These are phyloP conservation scores for Endothia cerciana DNA, from an alignment of 2,329 filamentous ascomycete species.

Conservation along the genomic window DNA sequence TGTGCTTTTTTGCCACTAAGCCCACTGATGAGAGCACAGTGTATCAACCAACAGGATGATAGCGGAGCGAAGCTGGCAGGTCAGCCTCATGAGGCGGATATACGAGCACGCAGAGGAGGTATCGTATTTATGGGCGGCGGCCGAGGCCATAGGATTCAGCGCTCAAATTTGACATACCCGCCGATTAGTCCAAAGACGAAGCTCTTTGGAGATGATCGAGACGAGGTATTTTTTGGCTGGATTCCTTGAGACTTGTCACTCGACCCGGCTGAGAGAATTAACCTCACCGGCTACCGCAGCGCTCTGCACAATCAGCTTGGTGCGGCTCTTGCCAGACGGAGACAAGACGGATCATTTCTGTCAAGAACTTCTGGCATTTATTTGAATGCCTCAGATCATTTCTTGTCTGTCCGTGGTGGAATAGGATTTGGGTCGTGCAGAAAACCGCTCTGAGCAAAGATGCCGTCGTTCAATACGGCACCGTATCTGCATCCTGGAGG, in stretches of 20 bases:
- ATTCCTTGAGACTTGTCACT: background rate
- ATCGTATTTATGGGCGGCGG: conserved; percentile 25
- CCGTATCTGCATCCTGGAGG: background rate
- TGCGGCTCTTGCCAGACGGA: conserved; percentile 6
- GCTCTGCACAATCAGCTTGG: conserved; percentile 6
- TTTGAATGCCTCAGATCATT: conserved; percentile 15
- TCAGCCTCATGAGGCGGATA: conserved; percentile 17
- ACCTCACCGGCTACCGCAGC: background rate
- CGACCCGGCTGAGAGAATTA: background rate
- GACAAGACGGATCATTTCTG: background rate
- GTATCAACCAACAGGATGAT: conserved; percentile 19
- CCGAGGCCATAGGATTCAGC: conserved; percentile 7
- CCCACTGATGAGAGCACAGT: background rate
- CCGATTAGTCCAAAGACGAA: background rate
- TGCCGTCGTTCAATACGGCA: conserved; percentile 12
- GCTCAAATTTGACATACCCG: background rate
- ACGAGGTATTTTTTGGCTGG: background rate
- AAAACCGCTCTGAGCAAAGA: conserved; percentile 2
- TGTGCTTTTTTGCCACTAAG: background rate
- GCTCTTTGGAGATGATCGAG: background rate
- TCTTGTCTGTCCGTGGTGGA: conserved; percentile 17
- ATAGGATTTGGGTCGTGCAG: conserved; percentile 23
- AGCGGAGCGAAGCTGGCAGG: conserved; percentile 4
- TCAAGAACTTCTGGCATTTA: conserved; percentile 7
- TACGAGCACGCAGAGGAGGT: conserved; percentile 15